Percentiles rank a stretch among this genome's conserved stretches.
These are phyloP conservation scores for Earliella scabrosa DNA, from an alignment of 1,284 basidiomycete species.

Conservation along the genomic window DNA sequence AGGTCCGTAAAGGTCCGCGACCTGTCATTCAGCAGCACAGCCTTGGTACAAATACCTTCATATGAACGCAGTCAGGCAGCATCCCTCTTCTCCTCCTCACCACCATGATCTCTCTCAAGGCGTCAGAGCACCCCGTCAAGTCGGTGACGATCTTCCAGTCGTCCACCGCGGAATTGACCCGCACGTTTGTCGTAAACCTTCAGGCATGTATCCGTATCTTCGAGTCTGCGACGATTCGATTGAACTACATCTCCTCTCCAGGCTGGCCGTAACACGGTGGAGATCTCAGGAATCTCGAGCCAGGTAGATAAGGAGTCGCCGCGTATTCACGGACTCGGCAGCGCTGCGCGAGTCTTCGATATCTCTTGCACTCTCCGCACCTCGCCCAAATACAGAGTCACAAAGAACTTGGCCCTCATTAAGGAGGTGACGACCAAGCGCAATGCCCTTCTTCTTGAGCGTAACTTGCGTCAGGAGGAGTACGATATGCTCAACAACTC, in stretches of 20 bases:
- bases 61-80: too few relatives aligned
- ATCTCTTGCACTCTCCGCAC: conserved; percentile 45
- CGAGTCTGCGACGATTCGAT: not conserved
- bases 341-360: conserved; percentile 49
- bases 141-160: conserved; percentile 44
- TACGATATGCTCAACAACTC: conserved; percentile 43
- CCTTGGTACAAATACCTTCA: too few relatives aligned
- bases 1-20: too few relatives aligned
- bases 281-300: conserved; percentile 49
- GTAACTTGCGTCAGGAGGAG: conserved; percentile 43
- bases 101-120: conserved; percentile 15
- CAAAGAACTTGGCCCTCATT: conserved; percentile 31
- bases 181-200: conserved; percentile 36
- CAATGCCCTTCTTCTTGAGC: conserved; percentile 40
- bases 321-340: conserved; percentile 49
- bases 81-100: conserved; percentile 1
- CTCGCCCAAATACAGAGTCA: conserved; percentile 26
- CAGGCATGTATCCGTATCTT: conserved; percentile 26
- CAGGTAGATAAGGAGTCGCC: conserved; percentile 52
- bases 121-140: conserved; percentile 35
- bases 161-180: conserved; percentile 39
- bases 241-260: conserved; percentile 24
- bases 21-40: too few relatives aligned
- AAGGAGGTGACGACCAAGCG: conserved; percentile 42
- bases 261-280: conserved; percentile 54